These are phyloP conservation scores for Stemphylium beticola DNA, from an alignment of 2,329 filamentous ascomycete species.

Conservation along the genomic window DNA sequence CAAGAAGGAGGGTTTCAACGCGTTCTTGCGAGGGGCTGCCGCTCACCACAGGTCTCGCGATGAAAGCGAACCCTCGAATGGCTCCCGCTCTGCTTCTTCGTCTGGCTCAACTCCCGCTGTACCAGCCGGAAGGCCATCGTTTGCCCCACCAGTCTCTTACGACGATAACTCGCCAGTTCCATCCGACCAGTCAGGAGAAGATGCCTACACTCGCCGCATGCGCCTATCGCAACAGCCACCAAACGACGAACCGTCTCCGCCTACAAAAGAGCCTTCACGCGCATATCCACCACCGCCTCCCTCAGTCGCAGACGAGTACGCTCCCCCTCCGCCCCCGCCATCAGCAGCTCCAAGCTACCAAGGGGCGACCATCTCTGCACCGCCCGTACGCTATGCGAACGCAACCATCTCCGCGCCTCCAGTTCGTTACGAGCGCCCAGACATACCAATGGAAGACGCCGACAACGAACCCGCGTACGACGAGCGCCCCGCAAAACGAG, in stretches of 20 bases:
- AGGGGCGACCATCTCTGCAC: constrained; percentile 71
- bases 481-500: constrained; percentile 52
- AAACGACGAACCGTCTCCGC: constrained; percentile 11
- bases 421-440: constrained; percentile 67
- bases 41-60: constrained; percentile 17
- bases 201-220: constrained; percentile 31
- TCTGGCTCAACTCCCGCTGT: constrained; percentile 18
- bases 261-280: background rate
- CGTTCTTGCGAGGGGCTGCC: constrained; percentile 28
- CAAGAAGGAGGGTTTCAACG: constrained; percentile 34
- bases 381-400: constrained; percentile 73
- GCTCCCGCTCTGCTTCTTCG: constrained; percentile 19
- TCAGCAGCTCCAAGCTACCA: constrained; percentile 51
- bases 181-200: constrained; percentile 48
- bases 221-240: constrained; percentile 20
- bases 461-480: constrained; percentile 21
- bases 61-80: constrained; percentile 20
- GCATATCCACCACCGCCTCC: constrained; percentile 20
- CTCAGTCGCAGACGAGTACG: constrained; percentile 14
- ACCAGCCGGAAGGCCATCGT: constrained; percentile 42
- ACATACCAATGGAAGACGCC: constrained; percentile 17
- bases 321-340: constrained; percentile 26
- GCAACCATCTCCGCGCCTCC: constrained; percentile 80
- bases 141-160: constrained; percentile 55
- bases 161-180: constrained; percentile 23